Evolutionary conservation across 768 basidiomycete species (phyloP), one percentile per base, ranked within the genome.

Genomic region (Saitozyma sp.): DNA sequence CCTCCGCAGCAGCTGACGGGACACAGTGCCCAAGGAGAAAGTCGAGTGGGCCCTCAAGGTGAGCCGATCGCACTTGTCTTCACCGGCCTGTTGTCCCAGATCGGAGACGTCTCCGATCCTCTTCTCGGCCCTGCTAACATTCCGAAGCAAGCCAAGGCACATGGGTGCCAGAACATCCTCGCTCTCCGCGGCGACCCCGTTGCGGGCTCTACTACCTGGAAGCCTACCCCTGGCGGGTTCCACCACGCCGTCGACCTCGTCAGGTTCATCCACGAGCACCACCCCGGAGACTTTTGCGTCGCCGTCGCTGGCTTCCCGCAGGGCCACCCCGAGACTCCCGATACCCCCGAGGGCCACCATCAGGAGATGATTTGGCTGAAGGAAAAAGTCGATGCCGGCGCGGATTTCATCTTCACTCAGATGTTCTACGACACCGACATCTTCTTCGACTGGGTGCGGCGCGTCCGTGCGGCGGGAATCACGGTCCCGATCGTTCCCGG

Each of bases 391-490:
- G 92, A 95, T 66, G 89, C 87, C 9, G 93, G 94, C 45, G 90
- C 88, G 64, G 84, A 87, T 76, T 91, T 95, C 81, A 96, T 97
- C 80, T 96, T 97, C 83, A 96, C 94, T 0, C 94, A 97, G 80
- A 92, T 97, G 91, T 97, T 97, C 82, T 96, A 94, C 81, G 94
- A 96, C 71, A 87, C 89, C 53, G 85, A 91, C 41, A 76, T 98
- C 70, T 98, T 99, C 82, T 87, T 96, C 73, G 83, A 84, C 54
- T 99, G 96, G 96, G 93, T 90, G 46, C 87, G 86, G 64, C 66
- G 85, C 50, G 86, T 92, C 40, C 86, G 92, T 61, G 89, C 83
- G 10, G 90, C 89, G 0, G 92, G 92, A 8, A 92, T 94, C 77
- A 89, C 87, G 1, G 83, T 93, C 38, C 93, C 92, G 16, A 89